Conservation (phyloP, 225 moss, liverwort and hornwort species). For the Pseudoscleropodium purum region DNA sequence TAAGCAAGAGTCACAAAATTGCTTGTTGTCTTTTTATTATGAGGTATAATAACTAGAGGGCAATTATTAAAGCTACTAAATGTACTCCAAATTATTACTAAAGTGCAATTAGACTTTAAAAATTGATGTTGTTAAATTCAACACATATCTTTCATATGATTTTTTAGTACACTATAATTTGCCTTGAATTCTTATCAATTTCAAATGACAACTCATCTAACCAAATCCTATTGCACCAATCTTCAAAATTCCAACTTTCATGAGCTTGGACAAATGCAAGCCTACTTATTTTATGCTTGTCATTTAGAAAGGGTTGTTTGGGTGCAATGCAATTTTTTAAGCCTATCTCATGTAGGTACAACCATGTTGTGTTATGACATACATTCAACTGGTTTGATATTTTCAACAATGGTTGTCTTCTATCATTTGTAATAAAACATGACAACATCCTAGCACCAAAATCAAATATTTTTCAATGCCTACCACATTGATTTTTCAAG, state of each 20-base stretch:
- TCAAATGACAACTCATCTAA: background rate
- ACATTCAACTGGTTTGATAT: background rate
- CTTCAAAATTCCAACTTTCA: too few relatives aligned
- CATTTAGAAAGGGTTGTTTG: background rate
- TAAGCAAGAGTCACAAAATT: background rate
- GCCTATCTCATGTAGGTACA: fast-evolving
- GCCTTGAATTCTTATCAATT: background rate
- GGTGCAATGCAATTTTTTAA: too few relatives aligned
- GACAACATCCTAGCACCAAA: fast-evolving
- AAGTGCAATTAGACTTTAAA: background rate
- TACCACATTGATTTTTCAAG: background rate
- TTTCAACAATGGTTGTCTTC: background rate
- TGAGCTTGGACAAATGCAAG: background rate
- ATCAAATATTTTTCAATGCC: background rate
- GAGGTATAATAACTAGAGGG: background rate
- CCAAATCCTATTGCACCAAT: background rate
- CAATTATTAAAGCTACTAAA: background rate
- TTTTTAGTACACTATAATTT: background rate
- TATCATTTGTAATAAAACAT: background rate
- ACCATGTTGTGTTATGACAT: fast-evolving
- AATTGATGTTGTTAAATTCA: background rate
- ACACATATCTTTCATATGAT: background rate
- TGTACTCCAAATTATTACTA: fast-evolving
- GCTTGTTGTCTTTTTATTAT: background rate
- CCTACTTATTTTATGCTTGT: too few relatives aligned